Conservation (phyloP, 2,329 filamentous ascomycete species). For the Thielaviopsis punctulata region DNA sequence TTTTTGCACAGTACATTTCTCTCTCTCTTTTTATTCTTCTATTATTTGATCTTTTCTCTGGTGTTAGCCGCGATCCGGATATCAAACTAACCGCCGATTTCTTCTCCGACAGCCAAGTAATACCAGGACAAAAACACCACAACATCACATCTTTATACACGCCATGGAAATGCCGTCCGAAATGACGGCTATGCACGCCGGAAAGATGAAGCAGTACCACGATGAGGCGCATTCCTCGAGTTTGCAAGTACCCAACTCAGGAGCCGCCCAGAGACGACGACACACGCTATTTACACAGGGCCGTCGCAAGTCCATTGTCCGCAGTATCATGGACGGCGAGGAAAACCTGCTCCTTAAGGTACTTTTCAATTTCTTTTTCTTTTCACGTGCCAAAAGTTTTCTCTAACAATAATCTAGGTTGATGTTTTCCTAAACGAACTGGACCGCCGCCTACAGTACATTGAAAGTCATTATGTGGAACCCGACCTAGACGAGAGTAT, state of each 20-base stretch:
- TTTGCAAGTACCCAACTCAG: conserved; percentile 6
- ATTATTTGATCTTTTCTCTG: not conserved
- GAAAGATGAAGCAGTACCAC: not conserved
- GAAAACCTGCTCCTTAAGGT: conserved; percentile 43
- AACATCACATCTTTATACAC: not conserved
- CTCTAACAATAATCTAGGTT: conserved; percentile 32
- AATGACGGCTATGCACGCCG: conserved; percentile 1
- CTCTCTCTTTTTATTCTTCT: not conserved
- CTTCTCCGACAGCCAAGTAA: not conserved
- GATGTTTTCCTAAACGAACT: conserved; percentile 74
- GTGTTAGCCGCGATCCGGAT: not conserved
- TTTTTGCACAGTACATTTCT: no score
- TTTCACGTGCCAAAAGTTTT: not conserved
- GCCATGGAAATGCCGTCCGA: conserved; percentile 8
- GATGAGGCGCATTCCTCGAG: conserved; percentile 8
- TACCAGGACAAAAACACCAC: not conserved
- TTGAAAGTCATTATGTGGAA: conserved; percentile 68
- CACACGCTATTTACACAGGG: conserved; percentile 15
- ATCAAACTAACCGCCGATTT: not conserved
- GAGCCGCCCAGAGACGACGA: conserved; percentile 6
- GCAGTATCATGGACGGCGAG: conserved; percentile 44
- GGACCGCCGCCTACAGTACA: conserved; percentile 68
- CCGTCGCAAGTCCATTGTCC: conserved; percentile 37
- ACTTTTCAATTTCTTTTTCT: not conserved
- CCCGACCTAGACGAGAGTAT: conserved; percentile 70